Percentiles rank a stretch among this genome's conserved stretches.
phyloP scores from a whole-genome alignment of 2,329 filamentous ascomycete species.

The Sphaerulina musiva region DNA sequence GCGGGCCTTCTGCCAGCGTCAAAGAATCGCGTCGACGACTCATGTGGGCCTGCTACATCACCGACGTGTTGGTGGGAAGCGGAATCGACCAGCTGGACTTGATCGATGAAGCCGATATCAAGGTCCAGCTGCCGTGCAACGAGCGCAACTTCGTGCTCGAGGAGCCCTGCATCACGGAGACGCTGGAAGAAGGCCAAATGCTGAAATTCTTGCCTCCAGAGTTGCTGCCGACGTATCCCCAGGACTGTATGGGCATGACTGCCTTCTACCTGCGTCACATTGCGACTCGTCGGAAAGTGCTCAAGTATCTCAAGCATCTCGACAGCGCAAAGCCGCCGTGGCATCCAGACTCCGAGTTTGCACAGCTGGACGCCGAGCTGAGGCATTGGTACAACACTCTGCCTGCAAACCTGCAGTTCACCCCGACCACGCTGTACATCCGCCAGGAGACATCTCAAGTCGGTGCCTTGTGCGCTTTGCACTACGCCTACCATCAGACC shows the following conservation, averaged over 20 bases:
- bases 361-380: constrained; percentile 21
- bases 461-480: constrained; percentile 21
- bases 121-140: constrained; percentile 24
- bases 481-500: constrained; percentile 24
- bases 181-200: constrained; percentile 21
- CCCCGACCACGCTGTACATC: constrained; percentile 23
- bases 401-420: constrained; percentile 24
- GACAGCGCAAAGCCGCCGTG: constrained; percentile 22
- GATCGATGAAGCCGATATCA: constrained; percentile 25
- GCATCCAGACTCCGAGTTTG: constrained; percentile 23
- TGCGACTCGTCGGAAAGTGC: constrained; percentile 21
- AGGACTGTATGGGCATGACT: constrained; percentile 25
- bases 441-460: constrained; percentile 24
- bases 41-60: constrained; percentile 27
- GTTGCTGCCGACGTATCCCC: constrained; percentile 20
- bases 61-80: constrained; percentile 22
- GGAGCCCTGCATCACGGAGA: constrained; percentile 24
- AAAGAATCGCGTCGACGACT: constrained; percentile 24
- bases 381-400: constrained; percentile 23
- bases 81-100: constrained; percentile 24
- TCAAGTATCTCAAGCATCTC: constrained; percentile 25
- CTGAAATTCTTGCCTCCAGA: constrained; percentile 20
- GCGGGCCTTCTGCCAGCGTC: constrained; percentile 22
- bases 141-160: constrained; percentile 24
- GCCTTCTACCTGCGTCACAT: constrained; percentile 24